These are phyloP conservation scores for Fusarium cyanostomum DNA, from an alignment of 2,329 filamentous ascomycete species.

Conservation along the genomic window DNA sequence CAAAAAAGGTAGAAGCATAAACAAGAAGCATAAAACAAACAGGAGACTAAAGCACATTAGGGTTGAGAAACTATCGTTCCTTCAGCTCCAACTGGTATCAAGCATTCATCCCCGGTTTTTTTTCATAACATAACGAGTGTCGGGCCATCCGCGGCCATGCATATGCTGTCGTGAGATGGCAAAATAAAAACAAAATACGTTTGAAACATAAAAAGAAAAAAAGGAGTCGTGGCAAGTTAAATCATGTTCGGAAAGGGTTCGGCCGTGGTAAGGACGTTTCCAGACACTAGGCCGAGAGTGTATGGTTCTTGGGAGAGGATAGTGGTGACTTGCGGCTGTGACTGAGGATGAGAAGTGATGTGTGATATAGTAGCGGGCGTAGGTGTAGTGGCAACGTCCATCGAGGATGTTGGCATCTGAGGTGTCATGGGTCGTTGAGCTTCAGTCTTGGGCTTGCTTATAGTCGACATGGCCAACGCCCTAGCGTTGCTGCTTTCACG, in stretches of 20 bases:
- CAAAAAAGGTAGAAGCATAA: conserved; percentile 11
- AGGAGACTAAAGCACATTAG: conserved; percentile 30
- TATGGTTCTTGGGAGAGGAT: conserved; percentile 31
- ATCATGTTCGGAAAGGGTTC: conserved; percentile 45
- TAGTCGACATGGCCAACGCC: conserved; percentile 52
- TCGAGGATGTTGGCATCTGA: conserved; percentile 39
- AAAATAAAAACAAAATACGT: conserved; percentile 34
- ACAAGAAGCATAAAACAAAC: conserved; percentile 33
- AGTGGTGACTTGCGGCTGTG: conserved; percentile 40
- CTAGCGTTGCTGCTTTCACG: conserved; percentile 68
- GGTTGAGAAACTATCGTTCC: conserved; percentile 18
- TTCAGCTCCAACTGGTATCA: conserved; percentile 40
- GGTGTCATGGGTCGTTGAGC: conserved; percentile 49
- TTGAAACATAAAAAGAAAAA: conserved; percentile 26
- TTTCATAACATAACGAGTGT: conserved; percentile 43
- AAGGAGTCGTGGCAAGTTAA: conserved; percentile 34
- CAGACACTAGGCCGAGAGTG: conserved; percentile 37
- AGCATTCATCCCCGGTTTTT: conserved; percentile 37
- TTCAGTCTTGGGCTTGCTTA: conserved; percentile 60
- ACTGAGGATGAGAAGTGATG: conserved; percentile 41
- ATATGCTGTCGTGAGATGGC: conserved; percentile 38
- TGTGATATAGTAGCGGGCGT: conserved; percentile 43
- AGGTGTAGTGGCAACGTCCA: conserved; percentile 37
- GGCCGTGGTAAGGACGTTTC: conserved; percentile 37
- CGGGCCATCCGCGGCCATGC: conserved; percentile 35